Conservation (phyloP, 2,329 filamentous ascomycete species). For the Xylariales sp. region DNA sequence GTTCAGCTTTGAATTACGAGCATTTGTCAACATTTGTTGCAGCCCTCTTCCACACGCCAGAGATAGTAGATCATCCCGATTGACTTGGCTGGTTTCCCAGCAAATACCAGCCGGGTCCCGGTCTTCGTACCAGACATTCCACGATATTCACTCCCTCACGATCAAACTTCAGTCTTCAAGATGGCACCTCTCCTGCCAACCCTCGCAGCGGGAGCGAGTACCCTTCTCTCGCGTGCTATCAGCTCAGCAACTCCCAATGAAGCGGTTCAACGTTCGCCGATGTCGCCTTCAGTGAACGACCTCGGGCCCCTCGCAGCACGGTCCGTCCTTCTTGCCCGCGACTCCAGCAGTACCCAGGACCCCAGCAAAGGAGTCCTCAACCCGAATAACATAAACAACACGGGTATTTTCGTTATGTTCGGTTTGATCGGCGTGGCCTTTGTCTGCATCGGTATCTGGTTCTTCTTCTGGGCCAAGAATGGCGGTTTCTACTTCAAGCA, state of each 20-base stretch:
- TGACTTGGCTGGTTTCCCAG: constrained; percentile 3
- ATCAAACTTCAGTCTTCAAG: too few species aligned
- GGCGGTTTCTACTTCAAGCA: constrained; percentile 85
- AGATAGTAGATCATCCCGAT: not conserved
- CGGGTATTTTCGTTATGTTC: constrained; percentile 78
- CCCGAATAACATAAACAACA: constrained; percentile 56
- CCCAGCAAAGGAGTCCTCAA: constrained; percentile 45
- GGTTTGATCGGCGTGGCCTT: constrained; percentile 76
- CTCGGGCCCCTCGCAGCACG: constrained; percentile 40
- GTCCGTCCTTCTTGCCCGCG: constrained; percentile 37
- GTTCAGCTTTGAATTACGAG: not conserved
- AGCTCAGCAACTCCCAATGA: constrained; percentile 12
- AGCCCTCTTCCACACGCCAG: not conserved
- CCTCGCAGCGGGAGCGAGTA: constrained; percentile 25
- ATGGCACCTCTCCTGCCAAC: constrained; percentile 29
- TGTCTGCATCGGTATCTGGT: constrained; percentile 78
- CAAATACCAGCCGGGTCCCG: constrained; percentile 6
- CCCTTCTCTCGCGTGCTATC: constrained; percentile 19
- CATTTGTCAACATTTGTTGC: not conserved
- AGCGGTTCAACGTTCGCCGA: constrained; percentile 23
- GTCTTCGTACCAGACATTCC: not conserved
- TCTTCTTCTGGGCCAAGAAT: constrained; percentile 98
- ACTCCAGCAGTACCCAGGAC: constrained; percentile 30
- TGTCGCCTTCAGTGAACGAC: constrained; percentile 10
- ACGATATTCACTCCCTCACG: too few species aligned